A percentile compares a stretch with the other conserved stretches of the same genome.
These are phyloP conservation scores for Aspergillus thermomutatus DNA, from an alignment of 2,329 filamentous ascomycete species.

Conservation along the genomic window DNA sequence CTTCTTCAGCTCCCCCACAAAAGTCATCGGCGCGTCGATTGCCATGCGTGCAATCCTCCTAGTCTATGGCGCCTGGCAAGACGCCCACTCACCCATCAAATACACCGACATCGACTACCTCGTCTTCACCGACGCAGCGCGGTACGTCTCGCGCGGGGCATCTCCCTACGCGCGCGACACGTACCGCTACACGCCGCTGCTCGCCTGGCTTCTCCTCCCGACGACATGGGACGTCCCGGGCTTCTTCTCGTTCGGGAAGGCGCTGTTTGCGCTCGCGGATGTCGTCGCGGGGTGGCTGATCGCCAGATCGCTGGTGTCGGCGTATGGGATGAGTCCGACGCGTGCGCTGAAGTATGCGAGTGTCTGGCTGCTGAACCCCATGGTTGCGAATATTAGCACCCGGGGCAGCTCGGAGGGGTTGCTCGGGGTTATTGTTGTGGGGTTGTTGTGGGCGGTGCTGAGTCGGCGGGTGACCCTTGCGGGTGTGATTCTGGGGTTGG, in stretches of 20 bases:
- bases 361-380: constrained; percentile 94
- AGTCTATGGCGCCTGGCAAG: constrained; percentile 87
- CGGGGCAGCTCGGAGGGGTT: constrained; percentile 90
- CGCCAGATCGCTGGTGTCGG: constrained; percentile 49
- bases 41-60: constrained; percentile 70
- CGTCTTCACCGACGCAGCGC: constrained; percentile 93
- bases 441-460: constrained; percentile 77
- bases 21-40: constrained; percentile 40
- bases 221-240: constrained; percentile 55
- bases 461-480: constrained; percentile 61
- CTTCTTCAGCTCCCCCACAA: constrained; percentile 31
- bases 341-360: constrained; percentile 72
- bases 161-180: constrained; percentile 89
- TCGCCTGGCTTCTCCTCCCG: constrained; percentile 86
- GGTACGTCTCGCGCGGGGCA: constrained; percentile 63
- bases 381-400: constrained; percentile 97
- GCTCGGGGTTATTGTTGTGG: constrained; percentile 78
- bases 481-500: constrained; percentile 72
- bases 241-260: constrained; percentile 75
- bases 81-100: constrained; percentile 85
- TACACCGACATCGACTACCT: constrained; percentile 99
- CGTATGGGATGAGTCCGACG: constrained; percentile 47
- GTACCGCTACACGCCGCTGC: constrained; percentile 91
- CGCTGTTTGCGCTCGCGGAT: constrained; percentile 79
- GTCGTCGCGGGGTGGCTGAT: constrained; percentile 81